A percentile compares a stretch with the other conserved stretches of the same genome.
These are phyloP conservation scores for Cordia subcordata DNA, from an alignment of 257 asterid genomes.

Conservation along the genomic window DNA sequence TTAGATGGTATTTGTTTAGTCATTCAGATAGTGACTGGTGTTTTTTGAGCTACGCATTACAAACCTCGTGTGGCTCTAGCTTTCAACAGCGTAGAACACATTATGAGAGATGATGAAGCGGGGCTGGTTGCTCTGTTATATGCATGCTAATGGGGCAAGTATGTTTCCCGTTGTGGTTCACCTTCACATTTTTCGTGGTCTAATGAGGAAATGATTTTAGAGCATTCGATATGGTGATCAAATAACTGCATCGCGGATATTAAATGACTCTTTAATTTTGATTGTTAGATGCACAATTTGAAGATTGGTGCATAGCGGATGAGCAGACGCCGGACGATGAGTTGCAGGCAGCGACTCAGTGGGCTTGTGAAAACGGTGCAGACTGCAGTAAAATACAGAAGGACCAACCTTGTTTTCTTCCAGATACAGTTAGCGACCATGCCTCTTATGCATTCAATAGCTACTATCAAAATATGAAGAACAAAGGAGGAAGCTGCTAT, in stretches of 20 bases:
- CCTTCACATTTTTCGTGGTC: background rate
- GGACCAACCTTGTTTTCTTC: conserved; percentile 40
- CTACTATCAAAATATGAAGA: conserved; percentile 71
- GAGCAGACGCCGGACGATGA: conserved; percentile 63
- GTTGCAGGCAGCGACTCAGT: conserved; percentile 46
- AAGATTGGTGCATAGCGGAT: conserved; percentile 81
- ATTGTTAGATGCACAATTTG: conserved; percentile 51
- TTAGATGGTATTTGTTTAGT: too few relatives aligned
- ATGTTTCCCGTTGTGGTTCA: background rate
- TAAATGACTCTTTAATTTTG: too few relatives aligned
- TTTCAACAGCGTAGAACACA: conserved; percentile 11
- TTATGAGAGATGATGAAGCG: conserved; percentile 10
- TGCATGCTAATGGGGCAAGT: too few relatives aligned
- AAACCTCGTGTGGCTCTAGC: too few relatives aligned
- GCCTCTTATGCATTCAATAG: conserved; percentile 87
- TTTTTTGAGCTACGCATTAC: too few relatives aligned
- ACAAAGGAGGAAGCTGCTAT: conserved; percentile 66
- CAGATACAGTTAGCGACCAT: conserved; percentile 54
- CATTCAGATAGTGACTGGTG: too few relatives aligned
- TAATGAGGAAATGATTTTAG: too few relatives aligned
- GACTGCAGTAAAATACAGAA: conserved; percentile 49
- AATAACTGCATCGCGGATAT: too few relatives aligned
- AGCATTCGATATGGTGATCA: too few relatives aligned
- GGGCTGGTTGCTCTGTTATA: conserved; percentile 4
- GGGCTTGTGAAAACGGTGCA: conserved; percentile 88